Percentiles rank a stretch among this genome's conserved stretches.
phyloP scores from a whole-genome alignment of 2,329 filamentous ascomycete genomes.

The Neonectria neomacrospora region DNA sequence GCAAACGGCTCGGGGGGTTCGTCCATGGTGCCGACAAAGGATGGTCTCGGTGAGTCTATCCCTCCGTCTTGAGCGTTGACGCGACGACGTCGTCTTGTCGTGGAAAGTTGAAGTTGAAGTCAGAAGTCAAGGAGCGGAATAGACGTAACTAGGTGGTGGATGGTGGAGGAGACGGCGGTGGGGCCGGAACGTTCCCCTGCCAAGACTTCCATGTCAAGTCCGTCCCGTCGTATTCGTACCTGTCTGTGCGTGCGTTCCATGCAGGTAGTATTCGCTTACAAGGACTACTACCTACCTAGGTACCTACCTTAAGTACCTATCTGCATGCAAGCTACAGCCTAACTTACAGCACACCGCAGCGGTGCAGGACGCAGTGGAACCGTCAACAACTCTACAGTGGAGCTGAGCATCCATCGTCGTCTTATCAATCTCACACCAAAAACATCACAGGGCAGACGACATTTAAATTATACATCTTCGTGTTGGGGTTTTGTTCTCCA shows the following conservation, averaged over 20 bases:
- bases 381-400: not conserved
- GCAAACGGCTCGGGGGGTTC: conserved; percentile 32
- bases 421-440: not conserved
- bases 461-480: conserved; percentile 33
- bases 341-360: too few relatives aligned
- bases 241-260: not conserved
- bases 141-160: too few relatives aligned
- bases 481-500: conserved; percentile 43
- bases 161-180: conserved; percentile 25
- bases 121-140: too few relatives aligned
- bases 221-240: conserved; percentile 40
- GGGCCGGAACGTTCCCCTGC: conserved; percentile 30
- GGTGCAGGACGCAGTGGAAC: not conserved
- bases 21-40: conserved; percentile 31
- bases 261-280: not conserved
- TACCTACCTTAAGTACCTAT: too few relatives aligned
- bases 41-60: not conserved
- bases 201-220: conserved; percentile 29
- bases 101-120: conserved; percentile 1
- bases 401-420: not conserved
- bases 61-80: not conserved
- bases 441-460: not conserved
- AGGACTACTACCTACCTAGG: too few relatives aligned
- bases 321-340: too few relatives aligned
- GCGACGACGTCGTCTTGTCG: not conserved